Base-by-base conservation (phyloP, 495 filamentous ascomycete species). In the Aspergillus indologenus region DNA sequence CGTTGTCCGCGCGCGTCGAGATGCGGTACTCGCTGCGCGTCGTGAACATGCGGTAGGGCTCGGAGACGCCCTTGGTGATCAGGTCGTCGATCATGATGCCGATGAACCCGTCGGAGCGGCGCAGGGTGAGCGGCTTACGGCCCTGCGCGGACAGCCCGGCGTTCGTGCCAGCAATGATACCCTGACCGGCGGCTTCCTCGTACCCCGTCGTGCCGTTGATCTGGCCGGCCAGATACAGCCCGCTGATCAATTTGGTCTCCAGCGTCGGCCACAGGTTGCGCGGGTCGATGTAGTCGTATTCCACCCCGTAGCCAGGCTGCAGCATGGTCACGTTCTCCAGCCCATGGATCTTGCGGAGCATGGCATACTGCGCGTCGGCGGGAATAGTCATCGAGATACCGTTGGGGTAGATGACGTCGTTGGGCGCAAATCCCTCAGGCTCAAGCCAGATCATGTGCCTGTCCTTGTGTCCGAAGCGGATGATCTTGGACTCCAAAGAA, bases 51-150 rank as follows among this genome's bases (percentile, higher is more conserved):
- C 94, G 86, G 75, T 98, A 98, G 0, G 94, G 94, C 73, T 98
- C 94, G 9, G 89, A 90, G 14, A 98, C 93, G 47, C 94, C 94
- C 73, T 97, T 98, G 29, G 94, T 98, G 72, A 96, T 86, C 46
- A 98, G 85, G 70, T 98, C 94, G 73, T 98, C 94, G 70, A 98
- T 94, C 94, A 98, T 96, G 75, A 98, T 87, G 53, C 94, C 94
- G 69, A 98, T 97, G 69, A 97, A 98, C 17, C 89, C 90, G 71
- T 98, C 94, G 14, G 88, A 86, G 57, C 94, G 81, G n/a, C 82
- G 85, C 18, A 98, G 79, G 2, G 80, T 81, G 59, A 96, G 73
- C 0, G 84, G 80, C 5, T 72, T 67, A 17, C 87, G 85, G 20
- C 78, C 77, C 58, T 85, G 85, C 0, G 92, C 83, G 14, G 86